Base-by-base conservation (phyloP, 345 rosid species). In the Gossypium mustelinum region DNA sequence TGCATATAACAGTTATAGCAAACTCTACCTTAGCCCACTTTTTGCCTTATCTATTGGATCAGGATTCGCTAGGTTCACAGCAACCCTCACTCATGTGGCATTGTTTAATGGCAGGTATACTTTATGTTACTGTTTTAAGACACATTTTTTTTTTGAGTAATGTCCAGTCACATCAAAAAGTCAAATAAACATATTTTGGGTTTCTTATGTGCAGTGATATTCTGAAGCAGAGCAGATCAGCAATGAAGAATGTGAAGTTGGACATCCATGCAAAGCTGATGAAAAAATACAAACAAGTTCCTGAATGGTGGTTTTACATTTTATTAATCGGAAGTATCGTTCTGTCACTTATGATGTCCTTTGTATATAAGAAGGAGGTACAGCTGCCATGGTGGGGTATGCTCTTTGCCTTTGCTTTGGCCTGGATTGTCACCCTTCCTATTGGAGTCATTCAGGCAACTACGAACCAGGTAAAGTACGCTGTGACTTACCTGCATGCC, bases 361-460 rank as follows among this genome's bases (percentile, higher is more conserved):
- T 93, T 24, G 86, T 96, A 9, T 96, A 90, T 89, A 88, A 92
- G 75, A 82, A 85, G 0, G 86, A 86, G 20, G 92, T 96, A 76
- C 98, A 96, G 77, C 87, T 96, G 60, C 92, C 80, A 11, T 93
- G 94, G 94, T 96, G 98, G 99, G 99, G 97, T 27, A 89, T 96
- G 94, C 83, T 96, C 78, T 90, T 96, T 72, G 98, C 99, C 69
- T 92, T 96, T 76, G 86, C 45, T 39, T 73, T 96, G 84, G 98
- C 99, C 61, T 96, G 87, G 82, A 24, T 96, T 45, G 98, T 96
- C 65, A 96, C 98, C 43, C 98, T 96, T 73, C 99, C 99, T 1
- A 90, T 96, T 3, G 99, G 99, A 12, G 95, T 96, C 81, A 96
- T 96, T 82, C 99, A 96, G 82, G 99, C 99, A 58, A 96, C 99